Base-by-base conservation (phyloP, 2,329 filamentous ascomycete genomes). In the Aschersonia sp. region DNA sequence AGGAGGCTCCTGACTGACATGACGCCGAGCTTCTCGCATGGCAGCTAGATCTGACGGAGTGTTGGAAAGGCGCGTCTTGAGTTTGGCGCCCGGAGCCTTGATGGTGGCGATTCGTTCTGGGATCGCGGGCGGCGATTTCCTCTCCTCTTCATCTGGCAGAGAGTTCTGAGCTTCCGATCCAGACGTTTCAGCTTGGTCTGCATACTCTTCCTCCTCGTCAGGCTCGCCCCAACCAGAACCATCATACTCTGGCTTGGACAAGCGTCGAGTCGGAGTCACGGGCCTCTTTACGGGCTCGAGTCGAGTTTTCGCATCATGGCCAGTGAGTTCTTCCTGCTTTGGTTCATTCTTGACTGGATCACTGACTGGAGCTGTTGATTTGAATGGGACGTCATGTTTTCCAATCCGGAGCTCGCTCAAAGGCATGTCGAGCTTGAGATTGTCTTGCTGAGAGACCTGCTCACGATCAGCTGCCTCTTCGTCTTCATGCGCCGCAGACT, bases 101-200 rank as follows among this genome's bases (percentile, higher is more conserved):
- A 97, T 89, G 0, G 90, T 95, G 5, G 90, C 87, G 44, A 87
- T 69, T 44, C 81, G 78, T 56, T 94, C 88, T 1, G 90, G 88
- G 49, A 97, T 79, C 37, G 72, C 72, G 1, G 80, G 79, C 2
- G 80, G 79, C 0, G 79, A 77, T 43, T 78, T 72, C 54, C 64
- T 48, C 10, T 62, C 58, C 1, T 70, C 66, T 22, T 64, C 64
- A 43, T 72, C 68, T 3, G 67, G 63, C 44, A 86, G 63, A 2
- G 81, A 79, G 57, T 89, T 85, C 51, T 86, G 84, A 53, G 95
- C 90, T 29, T 97, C 89, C 6, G 90, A 97, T 45, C 88, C 85
- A 11, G 90, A 89, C 6, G 87, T 94, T 35, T 79, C 77, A 8
- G 79, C 79, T 52, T 83, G 81, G 1, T 77, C 67, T 1, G 74